Evolutionary conservation across 805 yeast genomes (phyloP).

Genomic region (Lachancea cidri): DNA sequence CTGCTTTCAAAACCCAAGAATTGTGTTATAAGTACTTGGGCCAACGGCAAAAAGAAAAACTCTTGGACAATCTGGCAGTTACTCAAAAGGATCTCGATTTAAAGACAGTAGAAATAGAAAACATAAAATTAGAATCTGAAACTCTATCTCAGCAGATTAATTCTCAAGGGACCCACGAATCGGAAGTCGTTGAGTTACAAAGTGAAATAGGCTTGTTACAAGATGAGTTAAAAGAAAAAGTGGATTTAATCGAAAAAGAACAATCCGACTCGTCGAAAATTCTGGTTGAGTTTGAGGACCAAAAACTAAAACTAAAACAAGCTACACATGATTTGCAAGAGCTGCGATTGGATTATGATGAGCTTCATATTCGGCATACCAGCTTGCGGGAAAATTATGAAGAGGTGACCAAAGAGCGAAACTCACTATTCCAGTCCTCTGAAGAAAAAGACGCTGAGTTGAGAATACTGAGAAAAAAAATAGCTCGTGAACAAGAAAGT

Average conservation of each 20-base stretch:
- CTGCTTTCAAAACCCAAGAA: slow-evolving; percentile 3
- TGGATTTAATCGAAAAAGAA: neutral
- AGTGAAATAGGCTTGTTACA: no score
- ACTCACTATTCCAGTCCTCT: neutral
- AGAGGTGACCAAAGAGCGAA: neutral
- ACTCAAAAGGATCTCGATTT: neutral
- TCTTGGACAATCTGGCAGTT: slow-evolving; percentile 14
- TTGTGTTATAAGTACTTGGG: neutral
- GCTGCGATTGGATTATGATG: neutral
- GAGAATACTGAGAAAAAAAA: neutral
- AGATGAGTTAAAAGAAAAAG: neutral
- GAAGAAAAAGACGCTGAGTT: neutral
- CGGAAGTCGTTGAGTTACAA: no score
- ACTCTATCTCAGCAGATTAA: no score
- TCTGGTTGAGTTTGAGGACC: neutral
- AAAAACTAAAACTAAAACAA: neutral
- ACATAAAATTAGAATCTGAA: neutral
- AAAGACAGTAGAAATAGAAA: neutral
- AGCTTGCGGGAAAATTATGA: neutral
- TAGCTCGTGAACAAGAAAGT: neutral
- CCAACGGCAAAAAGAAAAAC: neutral
- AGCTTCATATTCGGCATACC: neutral
- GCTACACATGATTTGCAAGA: neutral
- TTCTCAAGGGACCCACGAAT: no score
- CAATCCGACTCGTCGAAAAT: neutral